These are phyloP conservation scores for Nakazawaea molendinolei DNA, from an alignment of 805 yeast species.

Conservation along the genomic window DNA sequence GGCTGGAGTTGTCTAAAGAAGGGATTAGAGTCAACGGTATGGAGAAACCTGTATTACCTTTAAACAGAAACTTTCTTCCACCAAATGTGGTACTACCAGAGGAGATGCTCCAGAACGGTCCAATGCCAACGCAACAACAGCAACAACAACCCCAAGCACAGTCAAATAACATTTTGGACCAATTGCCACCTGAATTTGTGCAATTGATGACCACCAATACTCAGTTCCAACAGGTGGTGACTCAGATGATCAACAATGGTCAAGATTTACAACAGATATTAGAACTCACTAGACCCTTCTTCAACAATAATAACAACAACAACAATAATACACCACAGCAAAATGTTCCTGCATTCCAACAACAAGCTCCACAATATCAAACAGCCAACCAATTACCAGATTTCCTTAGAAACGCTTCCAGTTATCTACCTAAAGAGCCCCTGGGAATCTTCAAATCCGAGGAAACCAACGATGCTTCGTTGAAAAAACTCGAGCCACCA, in stretches of 20 bases:
- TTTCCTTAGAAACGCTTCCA: constrained; percentile 46
- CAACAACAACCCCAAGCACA: constrained; percentile 7
- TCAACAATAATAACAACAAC: constrained; percentile 12
- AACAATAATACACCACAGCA: constrained; percentile 2
- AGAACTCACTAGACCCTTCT: constrained; percentile 22
- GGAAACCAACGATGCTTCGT: constrained; percentile 54
- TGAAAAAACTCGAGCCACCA: constrained; percentile 63
- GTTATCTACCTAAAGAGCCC: constrained; percentile 43
- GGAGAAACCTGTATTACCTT: constrained; percentile 34
- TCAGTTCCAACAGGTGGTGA: constrained; percentile 26
- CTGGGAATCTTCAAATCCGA: constrained; percentile 39
- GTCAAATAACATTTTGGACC: constrained; percentile 3
- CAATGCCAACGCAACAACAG: constrained; percentile 4
- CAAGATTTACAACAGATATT: constrained; percentile 28
- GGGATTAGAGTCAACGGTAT: constrained; percentile 33
- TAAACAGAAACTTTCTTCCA: constrained; percentile 44
- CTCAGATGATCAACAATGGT: constrained; percentile 29
- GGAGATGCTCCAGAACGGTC: constrained; percentile 28
- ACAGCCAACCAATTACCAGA: constrained; percentile 28
- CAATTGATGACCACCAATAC: constrained; percentile 24
- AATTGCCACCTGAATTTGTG: constrained; percentile 15
- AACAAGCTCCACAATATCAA: too few relatives aligned
- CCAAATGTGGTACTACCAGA: constrained; percentile 51
- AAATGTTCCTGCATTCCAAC: neutral
- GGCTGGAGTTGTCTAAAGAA: constrained; percentile 59